phyloP scores from a whole-genome alignment of 768 basidiomycete species.

The Russula sp. region DNA sequence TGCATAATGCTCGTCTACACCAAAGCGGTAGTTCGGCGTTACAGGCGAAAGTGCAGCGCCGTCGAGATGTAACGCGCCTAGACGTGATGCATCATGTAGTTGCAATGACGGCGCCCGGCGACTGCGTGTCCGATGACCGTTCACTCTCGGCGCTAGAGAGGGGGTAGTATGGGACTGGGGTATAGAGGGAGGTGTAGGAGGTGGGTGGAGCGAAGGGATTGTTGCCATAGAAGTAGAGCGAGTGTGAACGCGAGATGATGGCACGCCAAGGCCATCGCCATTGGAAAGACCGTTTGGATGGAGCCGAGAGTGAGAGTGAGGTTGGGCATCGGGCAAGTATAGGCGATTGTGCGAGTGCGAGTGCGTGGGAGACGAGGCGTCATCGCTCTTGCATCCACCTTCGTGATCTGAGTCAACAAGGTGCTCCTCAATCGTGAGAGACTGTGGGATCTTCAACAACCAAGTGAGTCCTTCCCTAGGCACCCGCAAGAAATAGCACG shows the following conservation, averaged over 20 bases:
- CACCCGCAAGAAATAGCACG: neutral
- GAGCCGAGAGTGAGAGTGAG: conserved; percentile 24
- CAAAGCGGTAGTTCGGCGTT: conserved; percentile 58
- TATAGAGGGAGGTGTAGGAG: conserved; percentile 27
- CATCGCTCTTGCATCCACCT: conserved; percentile 25
- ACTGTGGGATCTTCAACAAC: neutral
- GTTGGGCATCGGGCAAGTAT: conserved; percentile 16
- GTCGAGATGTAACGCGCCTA: conserved; percentile 1
- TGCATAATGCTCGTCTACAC: conserved; percentile 47
- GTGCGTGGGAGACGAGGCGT: conserved; percentile 20
- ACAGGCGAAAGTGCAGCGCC: conserved; percentile 44
- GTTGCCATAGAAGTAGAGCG: conserved; percentile 24
- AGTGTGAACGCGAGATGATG: conserved; percentile 24
- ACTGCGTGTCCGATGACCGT: conserved; percentile 3
- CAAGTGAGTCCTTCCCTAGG: conserved; percentile 7
- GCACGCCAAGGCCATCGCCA: conserved; percentile 3
- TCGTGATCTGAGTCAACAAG: conserved; percentile 6
- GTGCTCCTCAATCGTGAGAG: conserved; percentile 16
- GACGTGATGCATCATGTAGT: conserved; percentile 9
- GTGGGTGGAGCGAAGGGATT: conserved; percentile 21
- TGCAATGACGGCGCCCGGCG: conserved; percentile 22
- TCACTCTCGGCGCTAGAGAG: neutral
- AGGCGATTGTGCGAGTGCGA: conserved; percentile 12
- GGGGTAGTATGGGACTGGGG: conserved; percentile 21
- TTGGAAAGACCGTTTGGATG: conserved; percentile 27